Base-by-base conservation (phyloP, 2,329 filamentous ascomycete species). In the Metarhizium rileyi region DNA sequence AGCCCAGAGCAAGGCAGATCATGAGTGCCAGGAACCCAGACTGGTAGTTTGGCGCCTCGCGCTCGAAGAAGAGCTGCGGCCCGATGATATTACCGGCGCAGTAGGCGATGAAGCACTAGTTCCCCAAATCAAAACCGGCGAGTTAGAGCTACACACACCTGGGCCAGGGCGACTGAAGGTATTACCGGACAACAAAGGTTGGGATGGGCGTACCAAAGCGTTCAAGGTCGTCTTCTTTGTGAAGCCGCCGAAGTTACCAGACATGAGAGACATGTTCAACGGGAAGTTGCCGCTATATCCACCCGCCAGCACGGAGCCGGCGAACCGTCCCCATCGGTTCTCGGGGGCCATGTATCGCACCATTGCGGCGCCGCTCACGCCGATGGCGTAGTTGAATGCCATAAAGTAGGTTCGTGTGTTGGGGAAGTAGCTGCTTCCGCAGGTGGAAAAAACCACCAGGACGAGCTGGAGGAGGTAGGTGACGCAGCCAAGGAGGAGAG, bases 161-260 rank as follows among this genome's bases (percentile, higher is more conserved):
- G n/a, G n/a, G n/a, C n/a, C n/a, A n/a, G n/a, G n/a, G n/a, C n/a
- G n/a, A n/a, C n/a, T n/a, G n/a, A 20, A 14, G 2, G 20, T 22
- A 3, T 26, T 33, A 44, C n/a, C 33, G 16, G 33, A 35, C 27
- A 26, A 20, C n/a, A 33, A 26, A 48, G 3, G 8, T 18, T 12
- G 40, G 40, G 5, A 18, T n/a, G 16, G 6, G 33, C 80, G 9
- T 44, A 61, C 58, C 55, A 78, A 72, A 1, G 79, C 77, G 7
- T 81, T 74, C 12, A 77, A 74, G 4, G 77, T 74, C 1, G 73
- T 71, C 57, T 81, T 83, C 66, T 84, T 84, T 1, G 80, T 84
- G 48, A 81, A 77, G 1, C 80, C 81, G 20, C 74, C 79, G 28
- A 81, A 68, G 57, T 84, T 84, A 5, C 76, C 70, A 1, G 74